phyloP scores from a whole-genome alignment of 1,284 basidiomycete genomes.

The Coniferiporia sulphurascens region DNA sequence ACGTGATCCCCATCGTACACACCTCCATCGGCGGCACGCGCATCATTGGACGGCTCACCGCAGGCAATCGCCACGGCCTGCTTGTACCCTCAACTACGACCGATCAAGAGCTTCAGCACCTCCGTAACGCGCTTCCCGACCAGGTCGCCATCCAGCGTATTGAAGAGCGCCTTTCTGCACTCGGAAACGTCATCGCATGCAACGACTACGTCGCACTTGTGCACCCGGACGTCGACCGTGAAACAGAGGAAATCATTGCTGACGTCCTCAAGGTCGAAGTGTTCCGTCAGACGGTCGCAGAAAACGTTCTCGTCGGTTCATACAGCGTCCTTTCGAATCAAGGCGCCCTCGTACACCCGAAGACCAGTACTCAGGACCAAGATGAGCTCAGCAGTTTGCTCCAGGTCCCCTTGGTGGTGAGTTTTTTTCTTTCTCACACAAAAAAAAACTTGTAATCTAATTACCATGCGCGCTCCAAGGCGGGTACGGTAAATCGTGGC shows the following conservation, averaged over 20 bases:
- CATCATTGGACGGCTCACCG: constrained; percentile 90
- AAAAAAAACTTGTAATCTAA: neutral
- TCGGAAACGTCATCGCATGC: constrained; percentile 98
- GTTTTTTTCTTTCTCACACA: constrained; percentile 29
- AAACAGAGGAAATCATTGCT: constrained; percentile 99
- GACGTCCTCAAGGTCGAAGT: constrained; percentile 99
- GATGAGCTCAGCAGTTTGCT: constrained; percentile 94
- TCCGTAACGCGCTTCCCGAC: constrained; percentile 95
- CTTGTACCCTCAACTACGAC: constrained; percentile 95
- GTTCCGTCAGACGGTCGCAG: constrained; percentile 95
- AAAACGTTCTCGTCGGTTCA: constrained; percentile 94
- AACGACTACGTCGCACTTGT: constrained; percentile 98
- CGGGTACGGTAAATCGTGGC: constrained; percentile 97
- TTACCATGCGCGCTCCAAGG: constrained; percentile 41
- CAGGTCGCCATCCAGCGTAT: constrained; percentile 90
- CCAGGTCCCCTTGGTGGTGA: constrained; percentile 90
- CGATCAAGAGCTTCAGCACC: constrained; percentile 97
- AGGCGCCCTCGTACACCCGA: constrained; percentile 96
- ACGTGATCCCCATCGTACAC: constrained; percentile 95
- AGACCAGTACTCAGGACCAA: constrained; percentile 95
- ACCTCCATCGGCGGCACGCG: constrained; percentile 94
- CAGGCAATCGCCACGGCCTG: constrained; percentile 93
- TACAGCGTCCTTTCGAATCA: constrained; percentile 96
- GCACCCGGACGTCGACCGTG: constrained; percentile 95
- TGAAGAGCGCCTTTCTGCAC: constrained; percentile 92